A percentile compares a stretch with the other conserved stretches of the same genome.
Evolutionary conservation across 352 stramenopile species (phyloP).

Genomic region (Pythium pyrilobum): DNA sequence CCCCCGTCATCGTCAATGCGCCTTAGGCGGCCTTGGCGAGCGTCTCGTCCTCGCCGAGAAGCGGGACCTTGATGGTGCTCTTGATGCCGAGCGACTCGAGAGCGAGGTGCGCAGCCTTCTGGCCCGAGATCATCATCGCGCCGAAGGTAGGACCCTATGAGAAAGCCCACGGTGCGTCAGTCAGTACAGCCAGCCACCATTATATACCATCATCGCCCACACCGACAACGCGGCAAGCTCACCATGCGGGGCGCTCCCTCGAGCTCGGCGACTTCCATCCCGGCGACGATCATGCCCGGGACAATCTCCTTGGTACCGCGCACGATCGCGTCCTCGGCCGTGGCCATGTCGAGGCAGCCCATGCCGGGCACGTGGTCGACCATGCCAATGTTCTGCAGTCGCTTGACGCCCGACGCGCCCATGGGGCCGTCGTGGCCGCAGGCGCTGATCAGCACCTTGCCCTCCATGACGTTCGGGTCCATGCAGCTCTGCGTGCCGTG

Average conservation of each 20-base stretch:
- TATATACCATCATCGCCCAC: too few relatives aligned
- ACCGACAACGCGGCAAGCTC: too few relatives aligned
- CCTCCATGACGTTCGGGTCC: conserved; percentile 68
- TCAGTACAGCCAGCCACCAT: too few relatives aligned
- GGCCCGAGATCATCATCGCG: conserved; percentile 65
- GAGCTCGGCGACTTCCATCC: conserved; percentile 61
- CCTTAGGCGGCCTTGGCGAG: conserved; percentile 38
- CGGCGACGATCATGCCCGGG: conserved; percentile 53
- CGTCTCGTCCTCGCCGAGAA: conserved; percentile 27
- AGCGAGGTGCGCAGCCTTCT: conserved; percentile 56
- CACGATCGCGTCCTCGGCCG: conserved; percentile 61
- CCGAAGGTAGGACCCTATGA: conserved; percentile 46
- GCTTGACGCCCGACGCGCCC: conserved; percentile 59
- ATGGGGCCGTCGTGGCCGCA: conserved; percentile 61
- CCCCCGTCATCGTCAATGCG: too few relatives aligned
- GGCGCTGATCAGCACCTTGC: conserved; percentile 58
- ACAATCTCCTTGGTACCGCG: conserved; percentile 58
- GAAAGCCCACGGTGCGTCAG: too few relatives aligned
- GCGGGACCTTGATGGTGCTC: conserved; percentile 41
- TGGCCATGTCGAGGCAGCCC: conserved; percentile 53
- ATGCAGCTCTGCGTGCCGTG: conserved; percentile 69
- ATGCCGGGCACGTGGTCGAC: conserved; percentile 51
- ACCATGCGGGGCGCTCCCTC: conserved; percentile 58
- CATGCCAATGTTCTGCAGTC: conserved; percentile 62
- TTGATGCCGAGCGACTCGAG: conserved; percentile 54